Evolutionary conservation across 2,329 filamentous ascomycete genomes (phyloP), one percentile per base, ranked within the genome.

Genomic region (Aspergillus brasiliensis): DNA sequence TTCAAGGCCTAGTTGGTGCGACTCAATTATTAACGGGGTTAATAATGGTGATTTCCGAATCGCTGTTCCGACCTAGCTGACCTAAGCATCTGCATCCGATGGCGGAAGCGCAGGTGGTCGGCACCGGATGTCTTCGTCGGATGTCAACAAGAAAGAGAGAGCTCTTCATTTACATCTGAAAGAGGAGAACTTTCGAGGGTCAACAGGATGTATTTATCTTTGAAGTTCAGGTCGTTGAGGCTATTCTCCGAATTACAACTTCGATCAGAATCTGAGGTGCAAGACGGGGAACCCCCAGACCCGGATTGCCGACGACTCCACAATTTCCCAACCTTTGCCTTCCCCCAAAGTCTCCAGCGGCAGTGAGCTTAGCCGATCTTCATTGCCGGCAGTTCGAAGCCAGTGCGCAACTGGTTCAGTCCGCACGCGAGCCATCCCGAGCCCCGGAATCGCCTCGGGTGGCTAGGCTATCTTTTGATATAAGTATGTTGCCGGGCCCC

Each of bases 401-500:
- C 62, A 62, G 56, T 57, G 58, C 60, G 51, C 51, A 27, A 62
- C 67, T 60, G 64, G 68, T 57, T 65, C 53, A 68, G 62, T 58
- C 51, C 57, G 42, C 61, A 52, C 57, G 27, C 49, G 51, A 62
- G 58, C 56, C 63, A 65, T 69, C 68, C 71, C 58, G 61, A 63
- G 65, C 70, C 69, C 70, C 68, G 70, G 69, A 71, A 69, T 71
- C 58, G 58, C 59, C 59, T 56, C 68, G 68, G 67, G 65, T 65
- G 86, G 89, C 44, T 38, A 21, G 86, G 89, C 44, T 38, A 21
- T 49, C 25, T 34, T 69, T 67, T 61, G 60, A 60, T 70, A 63
- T 74, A 71, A 74, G 60, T 67, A 62, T 58, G 57, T 47, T 49
- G 55, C 28, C 34, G 21, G 21, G 13, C 37, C 44, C 47, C 55